Evolutionary conservation across 495 filamentous ascomycete genomes (phyloP).

Genomic region (Bacidia rubella): DNA sequence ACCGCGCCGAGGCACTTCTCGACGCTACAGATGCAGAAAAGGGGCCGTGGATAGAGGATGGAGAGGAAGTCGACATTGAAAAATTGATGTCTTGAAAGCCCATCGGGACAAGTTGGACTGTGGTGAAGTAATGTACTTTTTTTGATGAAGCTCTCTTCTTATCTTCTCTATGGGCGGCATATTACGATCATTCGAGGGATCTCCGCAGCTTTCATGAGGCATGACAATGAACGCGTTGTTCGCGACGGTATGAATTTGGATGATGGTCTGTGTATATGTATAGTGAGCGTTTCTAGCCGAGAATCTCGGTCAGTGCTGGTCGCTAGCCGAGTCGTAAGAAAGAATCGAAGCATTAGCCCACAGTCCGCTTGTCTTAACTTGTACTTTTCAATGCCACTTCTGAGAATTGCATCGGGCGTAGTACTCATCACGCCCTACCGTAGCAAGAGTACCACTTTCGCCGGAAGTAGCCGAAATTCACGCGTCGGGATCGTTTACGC

Average conservation of each 20-base stretch:
- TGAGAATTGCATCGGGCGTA: too few species aligned
- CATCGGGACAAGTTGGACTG: not conserved
- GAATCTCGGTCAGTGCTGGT: not conserved
- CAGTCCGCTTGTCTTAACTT: too few species aligned
- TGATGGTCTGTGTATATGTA: not conserved
- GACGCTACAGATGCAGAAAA: slow-evolving; percentile 69
- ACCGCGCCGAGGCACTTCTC: slow-evolving; percentile 69
- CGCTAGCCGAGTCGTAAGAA: too few species aligned
- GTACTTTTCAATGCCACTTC: too few species aligned
- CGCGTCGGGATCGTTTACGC: too few species aligned
- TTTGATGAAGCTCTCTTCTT: not conserved
- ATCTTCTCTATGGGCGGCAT: not conserved
- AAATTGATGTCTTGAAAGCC: slow-evolving; percentile 19
- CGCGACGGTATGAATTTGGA: not conserved
- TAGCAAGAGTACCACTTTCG: too few species aligned
- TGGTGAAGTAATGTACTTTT: too few species aligned
- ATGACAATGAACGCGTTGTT: not conserved
- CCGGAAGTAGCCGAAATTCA: too few species aligned
- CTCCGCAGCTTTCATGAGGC: not conserved
- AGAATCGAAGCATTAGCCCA: too few species aligned
- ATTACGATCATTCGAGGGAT: not conserved
- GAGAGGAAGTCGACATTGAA: slow-evolving; percentile 19
- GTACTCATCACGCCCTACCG: too few species aligned
- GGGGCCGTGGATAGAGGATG: slow-evolving; percentile 54
- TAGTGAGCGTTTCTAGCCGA: not conserved